Conservation (phyloP, 176 grass and related monocot species). For the Musa beccarii region DNA sequence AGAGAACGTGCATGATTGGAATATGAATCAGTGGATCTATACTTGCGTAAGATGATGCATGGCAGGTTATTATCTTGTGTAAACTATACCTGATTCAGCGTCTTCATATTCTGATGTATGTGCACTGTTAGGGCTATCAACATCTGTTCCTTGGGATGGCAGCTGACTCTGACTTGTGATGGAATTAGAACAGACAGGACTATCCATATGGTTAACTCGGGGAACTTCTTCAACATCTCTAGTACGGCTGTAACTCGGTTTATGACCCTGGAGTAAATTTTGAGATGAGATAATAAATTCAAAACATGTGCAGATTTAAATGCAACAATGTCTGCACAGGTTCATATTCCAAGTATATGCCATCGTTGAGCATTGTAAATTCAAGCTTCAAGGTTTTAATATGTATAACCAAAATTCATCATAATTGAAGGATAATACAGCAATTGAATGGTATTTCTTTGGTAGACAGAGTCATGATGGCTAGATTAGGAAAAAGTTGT, state of each 20-base stretch:
- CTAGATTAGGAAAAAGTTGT: not conserved
- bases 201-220: slow-evolving; percentile 41
- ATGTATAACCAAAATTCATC: no score
- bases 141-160: slow-evolving; percentile 70
- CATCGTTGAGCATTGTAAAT: no score
- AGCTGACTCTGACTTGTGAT: slow-evolving; percentile 71
- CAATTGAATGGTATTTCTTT: not conserved
- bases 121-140: slow-evolving; percentile 86
- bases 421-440: no score
- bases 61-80: slow-evolving; percentile 39
- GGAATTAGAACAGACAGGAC: slow-evolving; percentile 86
- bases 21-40: slow-evolving; percentile 50
- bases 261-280: slow-evolving; percentile 52
- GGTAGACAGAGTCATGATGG: not conserved
- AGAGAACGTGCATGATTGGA: slow-evolving; percentile 55
- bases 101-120: slow-evolving; percentile 95
- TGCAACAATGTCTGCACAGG: no score
- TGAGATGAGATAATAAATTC: not conserved
- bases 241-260: slow-evolving; percentile 56
- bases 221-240: slow-evolving; percentile 72
- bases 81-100: slow-evolving; percentile 91
- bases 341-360: no score
- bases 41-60: slow-evolving; percentile 39
- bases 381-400: no score
- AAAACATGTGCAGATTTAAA: not conserved